phyloP scores from a whole-genome alignment of 306 rosid species.

The Prinsepia uniflora region DNA sequence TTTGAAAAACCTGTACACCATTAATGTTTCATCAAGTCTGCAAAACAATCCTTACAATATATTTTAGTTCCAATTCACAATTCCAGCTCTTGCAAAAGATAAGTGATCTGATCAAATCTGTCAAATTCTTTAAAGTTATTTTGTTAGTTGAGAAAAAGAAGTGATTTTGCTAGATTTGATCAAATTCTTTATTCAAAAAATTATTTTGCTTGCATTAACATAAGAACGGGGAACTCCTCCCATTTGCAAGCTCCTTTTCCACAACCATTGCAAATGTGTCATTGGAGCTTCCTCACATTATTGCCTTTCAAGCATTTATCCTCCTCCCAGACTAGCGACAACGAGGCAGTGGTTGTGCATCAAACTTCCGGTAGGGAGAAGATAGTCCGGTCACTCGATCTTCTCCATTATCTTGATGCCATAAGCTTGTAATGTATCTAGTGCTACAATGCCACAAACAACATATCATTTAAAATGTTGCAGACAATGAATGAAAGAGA shows the following conservation, averaged over 20 bases:
- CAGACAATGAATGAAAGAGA: not conserved
- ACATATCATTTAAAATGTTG: constrained; percentile 1
- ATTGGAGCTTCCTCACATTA: constrained; percentile 2
- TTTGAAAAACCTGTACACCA: not conserved
- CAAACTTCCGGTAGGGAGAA: not conserved
- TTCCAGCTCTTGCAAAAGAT: not conserved
- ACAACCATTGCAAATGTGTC: constrained; percentile 6
- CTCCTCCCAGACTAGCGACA: not conserved
- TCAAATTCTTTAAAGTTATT: not conserved
- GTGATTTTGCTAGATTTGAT: not conserved
- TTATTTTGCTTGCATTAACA: constrained; percentile 3
- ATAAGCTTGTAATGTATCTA: constrained; percentile 70
- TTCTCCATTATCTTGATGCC: constrained; percentile 84
- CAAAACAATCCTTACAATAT: not conserved
- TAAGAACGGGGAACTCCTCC: constrained; percentile 8
- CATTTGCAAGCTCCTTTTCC: constrained; percentile 1
- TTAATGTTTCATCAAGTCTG: not conserved
- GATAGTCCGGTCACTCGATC: constrained; percentile 33
- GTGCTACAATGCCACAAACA: constrained; percentile 45
- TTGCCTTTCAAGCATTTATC: not conserved
- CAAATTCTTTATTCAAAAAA: not conserved
- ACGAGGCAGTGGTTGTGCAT: not conserved
- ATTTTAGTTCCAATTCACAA: not conserved
- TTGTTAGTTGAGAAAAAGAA: not conserved
- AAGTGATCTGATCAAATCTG: not conserved